phyloP scores from a whole-genome alignment of 1,284 basidiomycete genomes.

The Ustilago sp. region DNA sequence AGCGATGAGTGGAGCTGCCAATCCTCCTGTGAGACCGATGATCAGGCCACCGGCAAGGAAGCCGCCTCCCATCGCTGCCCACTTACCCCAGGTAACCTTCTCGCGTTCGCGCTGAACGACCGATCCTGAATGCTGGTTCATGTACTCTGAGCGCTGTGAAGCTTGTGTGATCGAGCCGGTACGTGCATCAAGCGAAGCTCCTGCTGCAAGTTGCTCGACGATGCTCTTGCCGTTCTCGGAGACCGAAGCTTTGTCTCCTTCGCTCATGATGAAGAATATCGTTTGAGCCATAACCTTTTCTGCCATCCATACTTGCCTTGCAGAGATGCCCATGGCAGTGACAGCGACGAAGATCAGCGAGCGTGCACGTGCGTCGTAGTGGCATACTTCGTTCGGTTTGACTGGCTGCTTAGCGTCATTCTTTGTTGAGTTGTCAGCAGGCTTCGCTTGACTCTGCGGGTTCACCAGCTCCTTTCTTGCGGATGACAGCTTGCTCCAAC shows the following conservation, averaged over 20 bases:
- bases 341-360: conserved; percentile 61
- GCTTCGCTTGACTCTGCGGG: conserved; percentile 6
- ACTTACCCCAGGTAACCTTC: conserved; percentile 59
- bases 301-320: conserved; percentile 51
- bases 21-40: conserved; percentile 62
- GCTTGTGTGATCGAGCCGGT: conserved; percentile 39
- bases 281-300: conserved; percentile 64
- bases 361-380: conserved; percentile 61
- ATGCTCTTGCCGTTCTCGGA: conserved; percentile 54
- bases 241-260: conserved; percentile 46
- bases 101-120: conserved; percentile 55
- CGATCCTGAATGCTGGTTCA: conserved; percentile 56
- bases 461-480: conserved; percentile 41
- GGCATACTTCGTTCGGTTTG: conserved; percentile 64
- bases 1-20: conserved; percentile 62
- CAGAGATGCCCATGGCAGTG: conserved; percentile 54
- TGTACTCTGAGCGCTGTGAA: conserved; percentile 54
- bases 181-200: conserved; percentile 42
- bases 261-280: conserved; percentile 62
- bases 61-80: conserved; percentile 58
- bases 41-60: conserved; percentile 57
- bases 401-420: conserved; percentile 34
- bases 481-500: conserved; percentile 45
- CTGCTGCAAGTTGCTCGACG: conserved; percentile 43
- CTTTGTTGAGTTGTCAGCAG: background rate